Percentiles rank a stretch among this genome's conserved stretches.
phyloP scores from a whole-genome alignment of 345 rosid species.

The Isatis tinctoria region DNA sequence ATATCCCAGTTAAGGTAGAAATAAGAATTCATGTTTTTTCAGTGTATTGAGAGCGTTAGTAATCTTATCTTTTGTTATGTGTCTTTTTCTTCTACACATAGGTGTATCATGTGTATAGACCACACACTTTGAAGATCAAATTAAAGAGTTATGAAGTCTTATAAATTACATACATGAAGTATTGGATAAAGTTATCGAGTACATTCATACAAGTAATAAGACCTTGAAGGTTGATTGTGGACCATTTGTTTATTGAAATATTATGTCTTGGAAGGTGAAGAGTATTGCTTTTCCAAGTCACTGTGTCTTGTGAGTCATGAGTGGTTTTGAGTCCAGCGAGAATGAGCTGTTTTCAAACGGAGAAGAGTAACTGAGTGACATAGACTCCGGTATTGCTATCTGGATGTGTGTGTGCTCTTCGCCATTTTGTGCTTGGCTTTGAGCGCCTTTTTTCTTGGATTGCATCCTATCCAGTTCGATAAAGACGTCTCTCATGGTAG shows the following conservation, averaged over 20 bases:
- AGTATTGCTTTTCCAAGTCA: conserved; percentile 8
- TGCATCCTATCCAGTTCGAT: conserved; percentile 23
- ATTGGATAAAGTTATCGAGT: background rate
- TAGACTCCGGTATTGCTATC: background rate
- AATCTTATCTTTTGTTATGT: background rate
- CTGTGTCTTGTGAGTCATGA: conserved; percentile 9
- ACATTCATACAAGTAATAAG: background rate
- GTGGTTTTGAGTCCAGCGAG: conserved; percentile 3
- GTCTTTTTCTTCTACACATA: background rate
- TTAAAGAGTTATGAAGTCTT: background rate
- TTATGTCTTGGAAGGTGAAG: no score
- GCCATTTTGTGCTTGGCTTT: background rate
- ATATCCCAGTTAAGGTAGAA: background rate
- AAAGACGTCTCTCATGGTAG: conserved; percentile 40
- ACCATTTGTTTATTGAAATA: background rate
- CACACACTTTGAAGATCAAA: conserved; percentile 4
- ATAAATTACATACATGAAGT: background rate
- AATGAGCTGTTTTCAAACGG: conserved; percentile 8
- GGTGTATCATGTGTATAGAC: conserved; percentile 8
- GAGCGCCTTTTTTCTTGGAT: conserved; percentile 9
- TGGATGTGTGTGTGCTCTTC: conserved; percentile 8
- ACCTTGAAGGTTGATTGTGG: background rate
- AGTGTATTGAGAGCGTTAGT: background rate
- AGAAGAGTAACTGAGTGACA: conserved; percentile 8
- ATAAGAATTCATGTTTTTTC: background rate